Base-by-base conservation (phyloP, 331 rosid genomes). In the Rhamnella rubrinervis region DNA sequence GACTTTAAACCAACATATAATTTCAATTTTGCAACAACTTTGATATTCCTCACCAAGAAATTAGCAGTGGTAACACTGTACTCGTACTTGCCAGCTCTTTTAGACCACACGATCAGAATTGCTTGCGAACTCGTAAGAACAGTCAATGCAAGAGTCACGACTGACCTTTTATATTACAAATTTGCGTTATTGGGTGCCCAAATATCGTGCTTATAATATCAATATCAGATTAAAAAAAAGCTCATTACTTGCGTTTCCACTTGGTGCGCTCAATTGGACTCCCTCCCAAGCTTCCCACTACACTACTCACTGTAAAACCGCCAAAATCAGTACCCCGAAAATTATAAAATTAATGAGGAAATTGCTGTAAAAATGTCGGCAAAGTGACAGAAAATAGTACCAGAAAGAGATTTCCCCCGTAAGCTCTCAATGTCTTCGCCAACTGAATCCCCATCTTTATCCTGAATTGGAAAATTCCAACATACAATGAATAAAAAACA, bases 61-160 rank as follows among this genome's bases (percentile, higher is more conserved):
- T 93, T 93, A 10, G 97, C 96, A 53, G 97, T 93, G 40, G 98
- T 93, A 63, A 93, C 97, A 81, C 98, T 93, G 72, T 93, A 90
- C 68, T 91, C 98, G 76, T 93, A 91, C 77, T 84, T 93, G 55
- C 98, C 98, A 46, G 96, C 96, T 80, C 95, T 77, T 81, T 88
- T 93, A 55, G 98, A 93, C 97, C 97, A 93, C 73, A 93, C 98
- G 31, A 93, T 93, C 61, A 90, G 86, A 75, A 93, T 93, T 39
- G 96, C 92, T 88, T 91, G 97, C 37, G 96, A 93, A 81, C 97
- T 91, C 58, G 98, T 93, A 56, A 93, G 90, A 73, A 93, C 23
- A 55, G 97, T 93, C 85, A 93, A 75, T 67, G 97, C 85, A 66
- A 88, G 75, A 55, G 96, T 88, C 57, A 93, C 95, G 20, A 70